Percentiles rank a stretch among this genome's conserved stretches.
Conservation (phyloP, 495 filamentous ascomycete species). For the Penicillium argentinense region DNA sequence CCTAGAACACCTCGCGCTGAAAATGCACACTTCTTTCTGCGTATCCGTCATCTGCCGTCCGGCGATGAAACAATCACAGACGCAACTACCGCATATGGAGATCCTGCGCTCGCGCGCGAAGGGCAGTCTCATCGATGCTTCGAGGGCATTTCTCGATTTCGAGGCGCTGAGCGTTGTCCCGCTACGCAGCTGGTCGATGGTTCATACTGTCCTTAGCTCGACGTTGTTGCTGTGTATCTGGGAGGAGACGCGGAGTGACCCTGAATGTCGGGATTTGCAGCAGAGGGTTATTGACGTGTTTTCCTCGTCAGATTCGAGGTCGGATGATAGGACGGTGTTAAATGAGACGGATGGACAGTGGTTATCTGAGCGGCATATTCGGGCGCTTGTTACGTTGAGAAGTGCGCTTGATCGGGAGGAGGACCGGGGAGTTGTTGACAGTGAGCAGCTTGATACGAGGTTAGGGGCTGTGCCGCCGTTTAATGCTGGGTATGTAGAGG, state of each 20-base stretch:
- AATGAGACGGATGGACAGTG: slow-evolving; percentile 29
- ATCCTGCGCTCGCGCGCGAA: slow-evolving; percentile 27
- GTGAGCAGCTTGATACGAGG: slow-evolving; percentile 5
- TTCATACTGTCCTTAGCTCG: slow-evolving; percentile 38
- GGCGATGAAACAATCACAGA: slow-evolving; percentile 26
- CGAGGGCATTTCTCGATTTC: slow-evolving; percentile 35
- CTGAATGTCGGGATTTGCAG: slow-evolving; percentile 33
- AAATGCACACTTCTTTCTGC: slow-evolving; percentile 34
- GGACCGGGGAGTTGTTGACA: slow-evolving; percentile 5
- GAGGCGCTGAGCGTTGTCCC: slow-evolving; percentile 35
- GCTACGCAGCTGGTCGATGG: slow-evolving; percentile 39
- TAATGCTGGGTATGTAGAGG: slow-evolving; percentile 14
- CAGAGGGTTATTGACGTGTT: slow-evolving; percentile 37
- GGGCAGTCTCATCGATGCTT: slow-evolving; percentile 31
- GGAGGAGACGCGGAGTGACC: slow-evolving; percentile 38
- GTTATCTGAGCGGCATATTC: slow-evolving; percentile 36
- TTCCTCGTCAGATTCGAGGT: slow-evolving; percentile 20
- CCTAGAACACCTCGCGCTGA: slow-evolving; percentile 36
- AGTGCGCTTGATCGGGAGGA: slow-evolving; percentile 18
- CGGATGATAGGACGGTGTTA: slow-evolving; percentile 10
- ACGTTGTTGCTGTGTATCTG: slow-evolving; percentile 40
- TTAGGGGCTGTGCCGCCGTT: not conserved
- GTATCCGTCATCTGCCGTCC: slow-evolving; percentile 36
- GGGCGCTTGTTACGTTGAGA: slow-evolving; percentile 33
- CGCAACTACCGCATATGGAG: slow-evolving; percentile 1